Evolutionary conservation across 2,329 filamentous ascomycete species (phyloP).

Genomic region (Emmonsiellopsis sp.): DNA sequence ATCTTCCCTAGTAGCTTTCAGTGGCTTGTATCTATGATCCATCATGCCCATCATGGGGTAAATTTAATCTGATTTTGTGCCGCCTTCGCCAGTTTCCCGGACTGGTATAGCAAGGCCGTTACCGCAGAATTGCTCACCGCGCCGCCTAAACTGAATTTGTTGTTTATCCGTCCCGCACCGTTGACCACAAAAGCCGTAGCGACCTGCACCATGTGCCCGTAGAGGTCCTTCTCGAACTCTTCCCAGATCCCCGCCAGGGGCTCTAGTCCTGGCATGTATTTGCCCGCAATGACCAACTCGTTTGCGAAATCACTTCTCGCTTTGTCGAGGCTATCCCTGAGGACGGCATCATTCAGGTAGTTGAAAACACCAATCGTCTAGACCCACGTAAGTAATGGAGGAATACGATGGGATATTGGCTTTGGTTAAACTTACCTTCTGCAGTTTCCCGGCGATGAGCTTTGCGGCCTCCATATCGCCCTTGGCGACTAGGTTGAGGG

Average conservation of each 20-base stretch:
- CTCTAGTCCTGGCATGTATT: background rate
- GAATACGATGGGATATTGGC: background rate
- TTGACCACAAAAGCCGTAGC: background rate
- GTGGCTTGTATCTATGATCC: background rate
- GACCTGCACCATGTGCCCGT: background rate
- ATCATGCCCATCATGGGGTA: background rate
- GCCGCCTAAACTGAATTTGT: background rate
- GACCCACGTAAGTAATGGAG: background rate
- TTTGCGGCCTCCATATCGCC: background rate
- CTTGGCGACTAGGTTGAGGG: background rate
- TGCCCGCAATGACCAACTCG: background rate
- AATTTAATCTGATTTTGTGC: background rate
- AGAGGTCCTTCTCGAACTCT: background rate
- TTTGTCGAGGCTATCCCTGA: background rate
- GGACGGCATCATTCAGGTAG: background rate
- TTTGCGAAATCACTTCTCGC: background rate
- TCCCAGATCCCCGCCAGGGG: background rate
- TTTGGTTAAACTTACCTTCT: background rate
- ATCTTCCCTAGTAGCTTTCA: background rate
- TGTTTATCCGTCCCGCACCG: background rate
- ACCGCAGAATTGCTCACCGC: background rate
- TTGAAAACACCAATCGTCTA: background rate
- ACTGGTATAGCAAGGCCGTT: background rate
- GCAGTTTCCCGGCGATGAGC: background rate
- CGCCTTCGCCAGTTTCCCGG: background rate